Base-by-base conservation (phyloP, 2,329 filamentous ascomycete species). In the Tolypocladium endophyticum region DNA sequence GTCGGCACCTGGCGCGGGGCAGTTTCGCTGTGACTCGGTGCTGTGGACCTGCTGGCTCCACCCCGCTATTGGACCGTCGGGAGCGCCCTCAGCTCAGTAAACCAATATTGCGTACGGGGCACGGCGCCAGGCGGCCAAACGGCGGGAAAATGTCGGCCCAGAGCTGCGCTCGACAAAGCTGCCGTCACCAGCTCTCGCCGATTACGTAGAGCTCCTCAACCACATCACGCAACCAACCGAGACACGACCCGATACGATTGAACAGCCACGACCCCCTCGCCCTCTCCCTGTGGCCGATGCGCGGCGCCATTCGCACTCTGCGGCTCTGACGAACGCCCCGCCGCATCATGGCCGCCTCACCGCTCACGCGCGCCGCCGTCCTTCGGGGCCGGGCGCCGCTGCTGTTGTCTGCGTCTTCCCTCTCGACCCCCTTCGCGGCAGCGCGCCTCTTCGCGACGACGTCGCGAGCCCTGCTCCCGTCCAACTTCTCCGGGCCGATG, bases 401-500 rank as follows among this genome's bases (percentile, higher is more conserved):
- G 60, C 62, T 53, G 62, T 62, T 53, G 58, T 63, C 58, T 60
- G 61, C 57, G 56, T 12, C 55, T 58, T 62, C 55, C 61, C 61
- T 55, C 56, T 63, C 58, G 59, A 60, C 56, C 53, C 61, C 58
- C 55, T 66, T 41, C 54, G 60, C 58, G n/a, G 58, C 66, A 25
- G 62, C 66, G 41, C 69, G 71, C 43, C 64, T 67, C 59, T 67
- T 75, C 60, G 66, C 67, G 59, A 69, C 71, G 23, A 72, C 73
- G 3, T 58, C 65, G 56, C 70, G 67, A 59, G 61, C 66, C 39
- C 67, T 74, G 20, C 68, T 73, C 56, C 71, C 71, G 59, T 65
- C 73, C 56, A 65, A 67, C 64, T 73, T 64, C 35, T 59, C 64
- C 23, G 65, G 65, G 4, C 64, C 68, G 47, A 36, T 87, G 41